A percentile compares a stretch with the other conserved stretches of the same genome.
Conservation (phyloP, 1,139 yeast species). For the Candida albicans region DNA sequence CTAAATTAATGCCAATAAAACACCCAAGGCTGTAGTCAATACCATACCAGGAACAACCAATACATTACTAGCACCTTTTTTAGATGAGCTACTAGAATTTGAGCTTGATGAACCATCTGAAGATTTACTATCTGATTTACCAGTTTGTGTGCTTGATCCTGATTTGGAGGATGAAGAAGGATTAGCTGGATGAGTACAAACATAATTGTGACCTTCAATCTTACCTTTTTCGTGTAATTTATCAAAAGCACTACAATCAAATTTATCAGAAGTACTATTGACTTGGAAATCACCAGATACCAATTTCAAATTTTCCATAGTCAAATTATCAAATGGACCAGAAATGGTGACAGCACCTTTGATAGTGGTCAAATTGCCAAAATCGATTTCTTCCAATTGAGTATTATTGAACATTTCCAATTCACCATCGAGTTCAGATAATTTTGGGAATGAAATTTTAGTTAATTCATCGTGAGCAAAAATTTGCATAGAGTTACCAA, state of each 20-base stretch:
- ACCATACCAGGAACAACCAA: conserved; percentile 7
- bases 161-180: conserved; percentile 20
- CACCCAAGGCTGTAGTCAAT: conserved; percentile 4
- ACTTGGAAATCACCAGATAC: conserved; percentile 48
- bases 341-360: conserved; percentile 46
- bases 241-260: conserved; percentile 39
- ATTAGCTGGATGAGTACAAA: conserved; percentile 38
- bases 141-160: conserved; percentile 8
- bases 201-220: conserved; percentile 48
- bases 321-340: conserved; percentile 42
- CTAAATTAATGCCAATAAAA: conserved; percentile 3
- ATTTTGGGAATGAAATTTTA: conserved; percentile 27
- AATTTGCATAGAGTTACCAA: conserved; percentile 45
- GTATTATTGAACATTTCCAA: conserved; percentile 46
- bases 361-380: conserved; percentile 32
- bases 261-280: conserved; percentile 37
- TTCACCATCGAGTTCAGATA: conserved; percentile 45
- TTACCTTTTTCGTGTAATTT: conserved; percentile 31
- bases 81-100: conserved; percentile 11
- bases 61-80: conserved; percentile 6
- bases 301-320: conserved; percentile 37
- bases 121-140: conserved; percentile 9
- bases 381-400: conserved; percentile 35
- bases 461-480: conserved; percentile 46
- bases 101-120: conserved; percentile 8